These are phyloP conservation scores for Cyclotella distinguenda DNA, from an alignment of 108 stramenopile genomes.

Conservation along the genomic window DNA sequence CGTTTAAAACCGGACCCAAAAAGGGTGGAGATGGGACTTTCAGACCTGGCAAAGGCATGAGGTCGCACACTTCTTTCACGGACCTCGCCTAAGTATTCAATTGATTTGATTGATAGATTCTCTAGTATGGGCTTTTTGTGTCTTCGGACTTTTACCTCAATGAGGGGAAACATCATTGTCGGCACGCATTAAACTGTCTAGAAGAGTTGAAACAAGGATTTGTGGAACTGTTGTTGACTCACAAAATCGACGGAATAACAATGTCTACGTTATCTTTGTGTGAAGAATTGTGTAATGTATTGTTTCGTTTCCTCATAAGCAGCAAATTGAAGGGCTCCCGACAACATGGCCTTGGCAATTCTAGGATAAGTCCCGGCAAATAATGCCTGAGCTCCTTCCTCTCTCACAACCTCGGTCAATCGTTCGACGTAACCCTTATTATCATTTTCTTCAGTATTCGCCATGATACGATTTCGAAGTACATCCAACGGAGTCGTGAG, in stretches of 20 bases:
- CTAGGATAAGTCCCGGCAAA: slow-evolving; percentile 75
- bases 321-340: slow-evolving; percentile 85
- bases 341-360: slow-evolving; percentile 76
- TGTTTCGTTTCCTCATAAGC: slow-evolving; percentile 89
- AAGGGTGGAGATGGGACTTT: slow-evolving; percentile 21
- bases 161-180: too few species aligned
- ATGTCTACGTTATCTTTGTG: slow-evolving; percentile 20
- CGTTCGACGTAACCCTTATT: slow-evolving; percentile 45
- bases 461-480: slow-evolving; percentile 79
- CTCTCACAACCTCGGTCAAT: slow-evolving; percentile 45
- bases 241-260: too few species aligned
- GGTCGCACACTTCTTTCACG: slow-evolving; percentile 21
- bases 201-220: too few species aligned
- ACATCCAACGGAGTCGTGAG: slow-evolving; percentile 81
- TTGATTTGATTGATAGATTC: too few species aligned
- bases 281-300: slow-evolving; percentile 49
- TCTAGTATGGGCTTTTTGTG: too few species aligned
- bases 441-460: slow-evolving; percentile 20
- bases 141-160: too few species aligned
- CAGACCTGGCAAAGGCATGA: slow-evolving; percentile 25
- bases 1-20: slow-evolving; percentile 11
- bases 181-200: too few species aligned
- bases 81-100: slow-evolving; percentile 32
- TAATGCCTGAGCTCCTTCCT: slow-evolving; percentile 64
- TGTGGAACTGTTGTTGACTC: too few species aligned